Base-by-base conservation (phyloP, 768 basidiomycete species). In the Lepiota subincarnata region DNA sequence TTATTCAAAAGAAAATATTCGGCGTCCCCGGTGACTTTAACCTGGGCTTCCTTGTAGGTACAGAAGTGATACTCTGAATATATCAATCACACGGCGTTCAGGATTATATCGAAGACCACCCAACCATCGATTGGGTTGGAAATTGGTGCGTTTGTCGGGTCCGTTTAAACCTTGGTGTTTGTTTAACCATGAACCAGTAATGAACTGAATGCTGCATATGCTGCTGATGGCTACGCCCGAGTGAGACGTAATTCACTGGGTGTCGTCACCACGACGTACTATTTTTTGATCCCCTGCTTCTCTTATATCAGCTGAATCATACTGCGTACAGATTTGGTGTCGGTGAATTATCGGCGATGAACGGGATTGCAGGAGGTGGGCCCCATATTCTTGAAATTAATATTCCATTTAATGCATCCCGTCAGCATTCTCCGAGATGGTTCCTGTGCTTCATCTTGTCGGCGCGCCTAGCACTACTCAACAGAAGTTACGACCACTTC, bases 211-310 rank as follows among this genome's bases (percentile, higher is more conserved):
- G 88, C 91, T 0, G 78, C 90, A 0, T 97, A 97, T 67, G 94
- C 94, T 13, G 91, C 91, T 0, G 93, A 95, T 63, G 94, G 94
- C 10, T 96, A 96, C 67, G 91, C 94, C 16, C 81, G 95, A 53
- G 84, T 94, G 48, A 95, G 92, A 59, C 81, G 85, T 46, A 71
- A 76, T 43, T 76, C 81, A 59, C 70, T 92, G 44, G 89, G 89
- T 46, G 89, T 83, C 6, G 68, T 93, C 4, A 39, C 49, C 1
- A 64, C 63, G 3, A 64, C 61, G 59, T 61, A 45, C 10, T 31
- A 31, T 8, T 31, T 31, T 10, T 53, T 51, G 10, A 6, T 20
- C 43, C 2, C 11, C 20, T 10, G 31, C 11, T 8, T 5, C 14
- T 35, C 7, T 31, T 8, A 7, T 6, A 31, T 31, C 31, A 11